Conservation (phyloP, 179 eudicot genomes). For the Beta corolliflora region DNA sequence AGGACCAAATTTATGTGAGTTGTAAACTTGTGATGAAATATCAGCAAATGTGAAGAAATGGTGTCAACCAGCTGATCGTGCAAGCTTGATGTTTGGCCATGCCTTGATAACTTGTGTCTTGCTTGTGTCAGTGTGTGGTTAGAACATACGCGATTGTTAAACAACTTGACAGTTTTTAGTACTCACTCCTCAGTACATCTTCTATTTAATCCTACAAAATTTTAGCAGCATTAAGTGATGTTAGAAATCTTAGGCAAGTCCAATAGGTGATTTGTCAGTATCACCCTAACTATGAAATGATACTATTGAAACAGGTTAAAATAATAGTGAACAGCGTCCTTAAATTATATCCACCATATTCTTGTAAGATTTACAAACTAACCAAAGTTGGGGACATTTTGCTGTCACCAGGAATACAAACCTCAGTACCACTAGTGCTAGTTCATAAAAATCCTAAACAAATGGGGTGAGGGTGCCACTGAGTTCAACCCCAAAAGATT, state of each 20-base stretch:
- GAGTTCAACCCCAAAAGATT: conserved; percentile 33
- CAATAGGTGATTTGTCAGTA: no score
- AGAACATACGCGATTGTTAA: conserved; percentile 28
- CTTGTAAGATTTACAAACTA: conserved; percentile 34
- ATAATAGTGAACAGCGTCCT: conserved; percentile 34
- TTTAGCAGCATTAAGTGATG: no score
- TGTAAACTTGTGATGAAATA: conserved; percentile 25
- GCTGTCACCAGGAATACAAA: conserved; percentile 33
- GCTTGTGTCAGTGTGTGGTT: conserved; percentile 12
- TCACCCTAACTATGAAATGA: no score
- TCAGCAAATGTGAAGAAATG: conserved; percentile 32
- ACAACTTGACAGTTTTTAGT: conserved; percentile 34
- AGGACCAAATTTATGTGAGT: conserved; percentile 29
- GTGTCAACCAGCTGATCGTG: conserved; percentile 7
- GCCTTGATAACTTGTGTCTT: conserved; percentile 23
- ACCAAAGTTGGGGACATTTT: conserved; percentile 26
- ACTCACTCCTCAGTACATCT: neutral
- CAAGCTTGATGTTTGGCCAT: conserved; percentile 38
- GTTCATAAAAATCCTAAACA: conserved; percentile 26
- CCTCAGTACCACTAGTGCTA: conserved; percentile 33
- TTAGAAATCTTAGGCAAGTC: no score
- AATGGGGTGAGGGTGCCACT: conserved; percentile 33
- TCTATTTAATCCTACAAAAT: no score
- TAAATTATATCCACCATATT: conserved; percentile 32
- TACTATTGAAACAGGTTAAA: conserved; percentile 19